Evolutionary conservation across 2,329 filamentous ascomycete species (phyloP).

Genomic region (Ploettnerulaceae sp.): DNA sequence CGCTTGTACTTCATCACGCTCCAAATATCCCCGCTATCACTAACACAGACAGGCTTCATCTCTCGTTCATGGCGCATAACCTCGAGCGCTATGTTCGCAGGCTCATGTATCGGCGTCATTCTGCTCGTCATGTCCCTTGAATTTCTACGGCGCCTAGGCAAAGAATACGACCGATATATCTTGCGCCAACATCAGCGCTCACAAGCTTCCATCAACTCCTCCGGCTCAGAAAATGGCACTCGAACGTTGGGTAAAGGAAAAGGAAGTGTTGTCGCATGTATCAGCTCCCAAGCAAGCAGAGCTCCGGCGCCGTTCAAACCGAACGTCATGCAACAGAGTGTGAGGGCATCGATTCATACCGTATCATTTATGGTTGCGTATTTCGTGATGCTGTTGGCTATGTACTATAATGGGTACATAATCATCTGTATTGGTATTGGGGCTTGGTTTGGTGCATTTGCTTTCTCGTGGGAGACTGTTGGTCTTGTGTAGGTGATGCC

Average conservation of each 20-base stretch:
- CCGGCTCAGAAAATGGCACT: background rate
- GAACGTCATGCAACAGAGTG: constrained; percentile 57
- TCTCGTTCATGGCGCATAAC: constrained; percentile 64
- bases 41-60: constrained; percentile 50
- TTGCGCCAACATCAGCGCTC: constrained; percentile 46
- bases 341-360: constrained; percentile 64
- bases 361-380: constrained; percentile 71
- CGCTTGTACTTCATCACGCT: constrained; percentile 41
- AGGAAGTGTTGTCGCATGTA: background rate
- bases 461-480: constrained; percentile 66
- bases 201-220: constrained; percentile 25
- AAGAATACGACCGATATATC: constrained; percentile 68
- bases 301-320: constrained; percentile 44
- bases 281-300: background rate
- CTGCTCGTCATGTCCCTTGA: constrained; percentile 71
- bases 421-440: constrained; percentile 80
- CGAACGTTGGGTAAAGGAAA: background rate
- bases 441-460: constrained; percentile 64
- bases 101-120: constrained; percentile 72
- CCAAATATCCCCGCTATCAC: background rate
- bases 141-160: constrained; percentile 61
- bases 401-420: constrained; percentile 67
- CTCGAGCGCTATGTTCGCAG: constrained; percentile 68
- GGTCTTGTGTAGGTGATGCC: constrained; percentile 24
- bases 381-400: constrained; percentile 67